A percentile compares a stretch with the other conserved stretches of the same genome.
phyloP scores from a whole-genome alignment of 495 filamentous ascomycete genomes.

The Xylaria grammica region DNA sequence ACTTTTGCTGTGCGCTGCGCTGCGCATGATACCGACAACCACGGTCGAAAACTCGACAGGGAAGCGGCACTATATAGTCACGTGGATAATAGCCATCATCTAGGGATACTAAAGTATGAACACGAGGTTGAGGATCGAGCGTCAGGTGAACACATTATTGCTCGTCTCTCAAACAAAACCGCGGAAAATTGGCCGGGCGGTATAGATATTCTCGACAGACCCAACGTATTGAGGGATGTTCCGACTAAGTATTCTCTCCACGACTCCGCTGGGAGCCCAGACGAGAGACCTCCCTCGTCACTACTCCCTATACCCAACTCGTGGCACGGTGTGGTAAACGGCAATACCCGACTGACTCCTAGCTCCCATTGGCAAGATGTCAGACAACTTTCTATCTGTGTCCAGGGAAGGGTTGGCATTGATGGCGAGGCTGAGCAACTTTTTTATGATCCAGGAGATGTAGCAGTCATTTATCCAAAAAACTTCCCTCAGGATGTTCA shows the following conservation, averaged over 20 bases:
- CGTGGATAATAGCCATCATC: slow-evolving; percentile 21
- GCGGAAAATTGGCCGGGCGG: slow-evolving; percentile 21
- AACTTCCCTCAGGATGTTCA: slow-evolving; percentile 82
- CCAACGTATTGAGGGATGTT: slow-evolving; percentile 41
- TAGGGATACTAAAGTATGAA: background rate
- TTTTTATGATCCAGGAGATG: slow-evolving; percentile 69
- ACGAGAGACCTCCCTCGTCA: slow-evolving; percentile 40
- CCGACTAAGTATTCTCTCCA: slow-evolving; percentile 41
- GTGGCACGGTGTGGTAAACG: slow-evolving; percentile 45
- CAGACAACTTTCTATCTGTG: slow-evolving; percentile 60
- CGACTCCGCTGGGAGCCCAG: slow-evolving; percentile 6
- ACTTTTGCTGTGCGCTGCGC: background rate
- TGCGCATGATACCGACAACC: slow-evolving; percentile 18
- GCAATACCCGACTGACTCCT: slow-evolving; percentile 78
- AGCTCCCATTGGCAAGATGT: slow-evolving; percentile 91
- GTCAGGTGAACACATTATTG: background rate
- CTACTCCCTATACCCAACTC: slow-evolving; percentile 63
- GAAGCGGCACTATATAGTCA: slow-evolving; percentile 35
- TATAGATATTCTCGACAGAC: slow-evolving; percentile 38
- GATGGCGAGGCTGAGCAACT: slow-evolving; percentile 36
- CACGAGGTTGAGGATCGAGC: background rate
- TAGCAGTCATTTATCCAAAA: slow-evolving; percentile 81
- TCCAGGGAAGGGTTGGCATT: slow-evolving; percentile 49
- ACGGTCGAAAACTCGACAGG: slow-evolving; percentile 20
- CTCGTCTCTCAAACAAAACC: slow-evolving; percentile 32